Evolutionary conservation across 139 green algal genomes (phyloP), one percentile per base, ranked within the genome.

Genomic region (Chlorella vulgaris): DNA sequence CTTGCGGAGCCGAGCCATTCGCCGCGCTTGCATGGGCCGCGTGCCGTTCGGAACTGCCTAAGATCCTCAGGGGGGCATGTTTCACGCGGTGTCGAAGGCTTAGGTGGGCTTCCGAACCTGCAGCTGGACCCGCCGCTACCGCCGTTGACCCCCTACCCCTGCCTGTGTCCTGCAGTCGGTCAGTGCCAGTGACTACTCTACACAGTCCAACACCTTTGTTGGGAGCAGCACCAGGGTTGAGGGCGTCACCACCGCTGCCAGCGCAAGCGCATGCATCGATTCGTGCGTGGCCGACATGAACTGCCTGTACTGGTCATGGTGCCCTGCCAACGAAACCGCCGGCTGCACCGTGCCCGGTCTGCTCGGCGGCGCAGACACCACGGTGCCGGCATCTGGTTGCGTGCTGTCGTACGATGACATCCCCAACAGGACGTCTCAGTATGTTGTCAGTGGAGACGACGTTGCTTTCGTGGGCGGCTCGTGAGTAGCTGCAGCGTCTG

Each of bases 301-400:
- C 65, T 71, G 65, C 35, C 6, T 50, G 5, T 71, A 71, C 65
- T 71, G 65, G 65, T 71, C 65, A 13, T 71, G 65, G 65, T 71
- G 65, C 36, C 65, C 65, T 18, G 35, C 65, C 35, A 26, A 43
- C 35, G 19, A 71, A 35, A 33, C 65, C 7, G 36, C 68, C 6
- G 68, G 68, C 28, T 75, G 68, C 68, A n/a, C 68, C 40, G 40
- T 75, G 39, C 68, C 68, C 7, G 68, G 68, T 40, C 7, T 75
- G 6, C 36, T 28, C 28, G 68, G 68, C 39, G 68, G 6, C 26
- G 40, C 39, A 7, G 40, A 36, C n/a, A 28, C 40, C 28, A 60
- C 40, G 4, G 39, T 60, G 26, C 3, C 39, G 1, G 68, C 68
- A 39, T 60, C 24, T 6, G 39, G 26, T 28, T 75, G 68, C 40